A percentile compares a stretch with the other conserved stretches of the same genome.
phyloP scores from a whole-genome alignment of 768 basidiomycete genomes.

The Rhizopogon sp. region DNA sequence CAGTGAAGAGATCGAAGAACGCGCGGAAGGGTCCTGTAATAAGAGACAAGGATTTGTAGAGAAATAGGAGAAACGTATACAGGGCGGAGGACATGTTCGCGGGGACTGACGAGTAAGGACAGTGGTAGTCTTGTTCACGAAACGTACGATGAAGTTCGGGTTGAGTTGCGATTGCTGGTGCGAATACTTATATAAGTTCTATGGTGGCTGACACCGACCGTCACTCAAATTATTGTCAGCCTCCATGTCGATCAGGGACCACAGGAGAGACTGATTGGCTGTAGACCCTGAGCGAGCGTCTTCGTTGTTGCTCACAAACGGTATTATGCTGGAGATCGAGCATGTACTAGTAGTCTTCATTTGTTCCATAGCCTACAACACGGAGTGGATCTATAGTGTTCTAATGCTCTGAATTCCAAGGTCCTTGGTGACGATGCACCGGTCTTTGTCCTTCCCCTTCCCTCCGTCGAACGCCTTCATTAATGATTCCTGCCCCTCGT shows the following conservation, averaged over 20 bases:
- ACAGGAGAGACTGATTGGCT: too few relatives aligned
- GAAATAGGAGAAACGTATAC: slow-evolving; percentile 6
- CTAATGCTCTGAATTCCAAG: slow-evolving; percentile 67
- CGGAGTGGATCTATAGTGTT: slow-evolving; percentile 38
- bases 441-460: slow-evolving; percentile 70
- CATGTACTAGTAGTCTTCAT: too few relatives aligned
- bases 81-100: slow-evolving; percentile 8
- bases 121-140: slow-evolving; percentile 3
- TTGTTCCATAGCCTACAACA: neutral
- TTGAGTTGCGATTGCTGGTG: too few relatives aligned
- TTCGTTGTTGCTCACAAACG: neutral
- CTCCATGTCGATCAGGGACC: too few relatives aligned
- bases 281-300: too few relatives aligned
- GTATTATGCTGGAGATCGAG: neutral
- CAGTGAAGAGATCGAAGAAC: slow-evolving; percentile 15
- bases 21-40: slow-evolving; percentile 24
- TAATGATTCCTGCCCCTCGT: slow-evolving; percentile 76
- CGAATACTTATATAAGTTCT: neutral
- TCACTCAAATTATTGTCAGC: too few relatives aligned
- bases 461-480: slow-evolving; percentile 69
- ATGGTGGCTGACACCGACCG: neutral
- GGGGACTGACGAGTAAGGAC: slow-evolving; percentile 11
- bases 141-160: too few relatives aligned
- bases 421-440: slow-evolving; percentile 68
- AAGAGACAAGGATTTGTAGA: slow-evolving; percentile 18